These are phyloP conservation scores for Rubia balearica DNA, from an alignment of 305 asterid genomes.

Conservation along the genomic window DNA sequence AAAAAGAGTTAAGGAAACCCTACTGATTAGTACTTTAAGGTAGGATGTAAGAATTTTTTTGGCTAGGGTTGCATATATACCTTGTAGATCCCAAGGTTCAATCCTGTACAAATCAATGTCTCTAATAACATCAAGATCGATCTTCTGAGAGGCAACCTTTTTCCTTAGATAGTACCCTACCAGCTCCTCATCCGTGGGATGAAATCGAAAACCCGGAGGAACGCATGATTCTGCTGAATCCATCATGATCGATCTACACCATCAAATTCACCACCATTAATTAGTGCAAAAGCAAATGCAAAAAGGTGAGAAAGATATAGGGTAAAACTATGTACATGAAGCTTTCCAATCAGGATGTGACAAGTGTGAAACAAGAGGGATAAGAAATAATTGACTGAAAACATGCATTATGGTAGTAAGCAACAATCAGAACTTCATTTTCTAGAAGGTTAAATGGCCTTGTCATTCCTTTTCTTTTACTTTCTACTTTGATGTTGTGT, in stretches of 20 bases:
- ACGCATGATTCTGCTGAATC: constrained; percentile 45
- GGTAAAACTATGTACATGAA: constrained; percentile 23
- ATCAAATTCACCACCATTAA: constrained; percentile 36
- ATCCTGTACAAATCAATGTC: constrained; percentile 75
- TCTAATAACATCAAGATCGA: constrained; percentile 78
- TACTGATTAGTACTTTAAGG: neutral
- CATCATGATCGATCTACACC: constrained; percentile 27
- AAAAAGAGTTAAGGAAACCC: constrained; percentile 7
- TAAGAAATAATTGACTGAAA: constrained; percentile 43
- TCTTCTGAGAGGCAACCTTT: constrained; percentile 74
- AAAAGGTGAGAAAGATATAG: neutral
- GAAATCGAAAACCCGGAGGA: constrained; percentile 91
- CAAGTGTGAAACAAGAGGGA: constrained; percentile 35
- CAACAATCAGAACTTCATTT: constrained; percentile 28
- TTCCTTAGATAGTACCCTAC: constrained; percentile 75
- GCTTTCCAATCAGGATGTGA: constrained; percentile 27
- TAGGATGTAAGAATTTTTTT: no score
- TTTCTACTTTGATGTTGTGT: neutral
- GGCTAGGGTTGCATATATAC: constrained; percentile 24
- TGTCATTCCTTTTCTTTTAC: constrained; percentile 18
- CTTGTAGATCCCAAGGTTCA: constrained; percentile 92
- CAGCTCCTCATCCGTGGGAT: constrained; percentile 80
- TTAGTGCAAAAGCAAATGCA: neutral
- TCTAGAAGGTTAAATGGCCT: constrained; percentile 39
- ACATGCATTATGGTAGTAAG: constrained; percentile 36